Percentiles rank a stretch among this genome's conserved stretches.
These are phyloP conservation scores for Cytospora chrysosperma DNA, from an alignment of 2,329 filamentous ascomycete species.

Conservation along the genomic window DNA sequence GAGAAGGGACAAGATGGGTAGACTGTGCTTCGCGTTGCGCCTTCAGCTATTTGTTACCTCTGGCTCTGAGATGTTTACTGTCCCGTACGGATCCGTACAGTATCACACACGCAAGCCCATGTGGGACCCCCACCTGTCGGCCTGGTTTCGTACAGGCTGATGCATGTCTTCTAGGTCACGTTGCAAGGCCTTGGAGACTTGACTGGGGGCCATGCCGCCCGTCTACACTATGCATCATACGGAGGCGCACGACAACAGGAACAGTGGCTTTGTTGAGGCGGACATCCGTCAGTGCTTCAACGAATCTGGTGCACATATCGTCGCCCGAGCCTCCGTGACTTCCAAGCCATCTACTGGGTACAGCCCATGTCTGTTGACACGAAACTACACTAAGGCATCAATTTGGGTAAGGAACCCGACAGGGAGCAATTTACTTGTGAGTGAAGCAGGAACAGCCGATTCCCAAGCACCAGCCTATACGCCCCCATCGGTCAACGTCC, in stretches of 20 bases:
- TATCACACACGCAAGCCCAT: too few relatives aligned
- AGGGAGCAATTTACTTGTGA: too few relatives aligned
- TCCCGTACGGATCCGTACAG: background rate
- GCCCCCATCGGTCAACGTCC: background rate
- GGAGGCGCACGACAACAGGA: too few relatives aligned
- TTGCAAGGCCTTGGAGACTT: too few relatives aligned
- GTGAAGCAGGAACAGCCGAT: too few relatives aligned
- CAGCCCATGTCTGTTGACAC: background rate
- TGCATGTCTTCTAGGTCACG: too few relatives aligned
- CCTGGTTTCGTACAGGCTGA: too few relatives aligned
- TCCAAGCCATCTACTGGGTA: background rate
- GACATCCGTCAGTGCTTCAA: background rate
- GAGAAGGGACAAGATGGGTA: background rate
- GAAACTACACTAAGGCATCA: too few relatives aligned
- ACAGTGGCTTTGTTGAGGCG: too few relatives aligned
- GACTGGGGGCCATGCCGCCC: too few relatives aligned
- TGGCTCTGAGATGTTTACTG: background rate
- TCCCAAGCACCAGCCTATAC: background rate
- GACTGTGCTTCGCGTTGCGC: background rate
- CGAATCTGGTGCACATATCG: background rate
- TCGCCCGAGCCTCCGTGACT: background rate
- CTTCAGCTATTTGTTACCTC: background rate
- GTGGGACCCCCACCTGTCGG: too few relatives aligned
- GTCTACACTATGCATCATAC: too few relatives aligned
- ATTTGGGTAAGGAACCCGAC: background rate